A percentile compares a stretch with the other conserved stretches of the same genome.
Conservation (phyloP, 768 basidiomycete genomes). For the Epithele typhae region DNA sequence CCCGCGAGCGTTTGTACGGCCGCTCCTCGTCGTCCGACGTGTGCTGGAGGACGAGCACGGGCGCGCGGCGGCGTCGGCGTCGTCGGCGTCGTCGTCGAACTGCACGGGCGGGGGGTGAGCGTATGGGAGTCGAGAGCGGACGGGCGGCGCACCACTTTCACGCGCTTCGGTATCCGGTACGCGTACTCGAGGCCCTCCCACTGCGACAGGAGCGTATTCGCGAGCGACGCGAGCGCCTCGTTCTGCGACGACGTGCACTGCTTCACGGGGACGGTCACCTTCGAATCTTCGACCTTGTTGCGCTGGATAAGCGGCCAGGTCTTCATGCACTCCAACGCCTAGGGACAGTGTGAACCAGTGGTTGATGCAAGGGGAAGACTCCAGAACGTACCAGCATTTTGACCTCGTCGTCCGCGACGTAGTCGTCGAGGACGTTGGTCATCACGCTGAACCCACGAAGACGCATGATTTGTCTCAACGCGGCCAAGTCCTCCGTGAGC, state of each 20-base stretch:
- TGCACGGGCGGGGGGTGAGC: constrained; percentile 4
- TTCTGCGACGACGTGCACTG: constrained; percentile 50
- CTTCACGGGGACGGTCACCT: constrained; percentile 55
- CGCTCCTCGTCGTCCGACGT: constrained; percentile 11
- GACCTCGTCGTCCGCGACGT: constrained; percentile 65
- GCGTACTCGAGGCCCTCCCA: constrained; percentile 78
- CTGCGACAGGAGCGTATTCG: constrained; percentile 57
- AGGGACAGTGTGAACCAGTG: not conserved
- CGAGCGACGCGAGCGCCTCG: constrained; percentile 49
- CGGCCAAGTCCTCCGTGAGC: constrained; percentile 81
- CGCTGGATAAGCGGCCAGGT: constrained; percentile 80
- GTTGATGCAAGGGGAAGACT: not conserved
- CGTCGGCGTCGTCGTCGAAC: constrained; percentile 25
- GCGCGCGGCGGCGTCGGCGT: not conserved
- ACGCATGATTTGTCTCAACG: constrained; percentile 82
- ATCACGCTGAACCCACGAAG: constrained; percentile 91
- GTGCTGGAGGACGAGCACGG: constrained; percentile 2
- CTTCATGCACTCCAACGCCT: constrained; percentile 65
- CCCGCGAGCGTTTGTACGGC: constrained; percentile 14
- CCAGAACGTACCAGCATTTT: constrained; percentile 55
- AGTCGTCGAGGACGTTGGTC: constrained; percentile 82
- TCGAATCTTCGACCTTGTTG: constrained; percentile 89
- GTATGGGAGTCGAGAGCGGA: not conserved
- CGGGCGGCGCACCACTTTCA: constrained; percentile 34
- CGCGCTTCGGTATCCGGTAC: constrained; percentile 83